Conservation (phyloP, 345 rosid species). For the Reutealis trisperma region DNA sequence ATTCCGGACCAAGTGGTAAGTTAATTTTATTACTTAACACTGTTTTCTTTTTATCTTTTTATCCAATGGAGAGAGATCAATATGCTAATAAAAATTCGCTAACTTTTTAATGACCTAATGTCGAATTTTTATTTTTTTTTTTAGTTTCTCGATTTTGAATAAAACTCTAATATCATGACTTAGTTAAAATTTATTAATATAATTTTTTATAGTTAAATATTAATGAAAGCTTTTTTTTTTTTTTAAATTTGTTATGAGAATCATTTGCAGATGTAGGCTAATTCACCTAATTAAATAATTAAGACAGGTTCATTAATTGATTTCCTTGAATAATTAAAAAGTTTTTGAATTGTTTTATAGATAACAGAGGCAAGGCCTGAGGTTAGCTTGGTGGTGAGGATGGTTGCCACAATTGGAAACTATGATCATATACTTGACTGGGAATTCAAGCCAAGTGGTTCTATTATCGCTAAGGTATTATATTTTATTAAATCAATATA, state of each 20-base stretch:
- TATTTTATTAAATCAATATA: no score
- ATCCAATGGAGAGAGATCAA: no score
- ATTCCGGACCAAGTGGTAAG: constrained; percentile 26
- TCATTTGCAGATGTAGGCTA: no score
- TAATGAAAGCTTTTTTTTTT: no score
- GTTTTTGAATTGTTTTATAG: constrained; percentile 18
- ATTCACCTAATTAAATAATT: no score
- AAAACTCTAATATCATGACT: no score
- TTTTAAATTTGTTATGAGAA: no score
- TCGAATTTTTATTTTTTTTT: no score
- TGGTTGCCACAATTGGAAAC: constrained; percentile 41
- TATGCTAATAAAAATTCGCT: background rate
- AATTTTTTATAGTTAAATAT: no score
- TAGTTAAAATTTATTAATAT: no score
- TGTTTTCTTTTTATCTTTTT: background rate
- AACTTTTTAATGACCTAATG: background rate
- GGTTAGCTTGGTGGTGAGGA: constrained; percentile 54
- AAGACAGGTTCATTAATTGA: no score
- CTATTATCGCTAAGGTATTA: constrained; percentile 39
- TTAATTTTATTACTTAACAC: background rate
- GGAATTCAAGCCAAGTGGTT: constrained; percentile 45
- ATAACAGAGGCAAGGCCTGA: constrained; percentile 53
- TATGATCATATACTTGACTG: constrained; percentile 30
- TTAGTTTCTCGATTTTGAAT: no score
- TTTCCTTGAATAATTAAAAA: background rate